These are phyloP conservation scores for Aspergillus alliaceus DNA, from an alignment of 2,329 filamentous ascomycete genomes.

Conservation along the genomic window DNA sequence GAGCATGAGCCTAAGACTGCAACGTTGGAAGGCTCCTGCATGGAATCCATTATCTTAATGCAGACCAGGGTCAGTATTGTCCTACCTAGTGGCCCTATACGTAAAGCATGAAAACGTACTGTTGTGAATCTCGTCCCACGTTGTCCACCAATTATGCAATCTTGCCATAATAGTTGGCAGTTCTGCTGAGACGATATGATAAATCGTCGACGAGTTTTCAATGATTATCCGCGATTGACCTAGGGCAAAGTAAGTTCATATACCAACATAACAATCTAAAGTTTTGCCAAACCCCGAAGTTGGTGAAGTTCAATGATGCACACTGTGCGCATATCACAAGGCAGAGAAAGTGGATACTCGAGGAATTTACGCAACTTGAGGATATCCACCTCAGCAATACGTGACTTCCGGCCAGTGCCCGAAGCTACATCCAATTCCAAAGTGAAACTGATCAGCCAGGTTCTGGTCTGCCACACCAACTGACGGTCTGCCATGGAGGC, in stretches of 20 bases:
- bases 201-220: constrained; percentile 25
- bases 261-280: neutral
- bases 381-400: constrained; percentile 34
- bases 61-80: neutral
- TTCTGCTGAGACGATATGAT: constrained; percentile 27
- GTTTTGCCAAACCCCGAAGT: constrained; percentile 26
- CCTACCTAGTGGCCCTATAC: neutral
- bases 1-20: constrained; percentile 35
- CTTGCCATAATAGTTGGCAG: constrained; percentile 33
- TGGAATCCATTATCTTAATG: constrained; percentile 35
- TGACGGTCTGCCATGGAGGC: constrained; percentile 35
- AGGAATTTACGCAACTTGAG: constrained; percentile 34
- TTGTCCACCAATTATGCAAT: constrained; percentile 34
- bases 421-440: constrained; percentile 36
- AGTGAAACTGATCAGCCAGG: constrained; percentile 37
- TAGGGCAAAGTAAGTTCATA: constrained; percentile 5
- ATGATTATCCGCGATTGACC: constrained; percentile 30
- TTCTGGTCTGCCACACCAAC: constrained; percentile 36
- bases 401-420: constrained; percentile 36
- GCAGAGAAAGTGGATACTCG: constrained; percentile 36
- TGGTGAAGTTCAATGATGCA: constrained; percentile 38
- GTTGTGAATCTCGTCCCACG: constrained; percentile 36
- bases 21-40: constrained; percentile 36
- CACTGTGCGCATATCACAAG: constrained; percentile 35
- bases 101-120: constrained; percentile 20